Evolutionary conservation across 495 filamentous ascomycete genomes (phyloP), one percentile per base, ranked within the genome.

Genomic region (Penicillium cosmopolitanum): DNA sequence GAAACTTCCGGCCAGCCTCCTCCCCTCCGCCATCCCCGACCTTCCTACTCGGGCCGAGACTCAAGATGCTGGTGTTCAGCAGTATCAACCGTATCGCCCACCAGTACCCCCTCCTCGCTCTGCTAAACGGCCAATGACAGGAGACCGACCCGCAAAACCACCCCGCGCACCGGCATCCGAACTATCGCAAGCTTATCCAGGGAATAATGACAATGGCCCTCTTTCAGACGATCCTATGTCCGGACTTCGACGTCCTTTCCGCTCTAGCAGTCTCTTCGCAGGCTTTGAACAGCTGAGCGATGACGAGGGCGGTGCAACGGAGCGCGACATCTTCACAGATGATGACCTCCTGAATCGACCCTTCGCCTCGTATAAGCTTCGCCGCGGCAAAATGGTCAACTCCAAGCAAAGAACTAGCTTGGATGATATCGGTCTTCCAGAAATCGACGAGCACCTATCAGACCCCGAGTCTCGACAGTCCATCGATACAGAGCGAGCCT

Each of bases 221-320:
- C 69, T 93, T 56, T 85, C 85, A 5, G 79, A 74, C 48, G 81
- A 87, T 52, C 69, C 68, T 6, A 80, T 74, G 36, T 81, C 83
- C 13, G 80, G 82, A 18, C 78, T 90, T 54, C 84, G 88, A 57
- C 81, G 89, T 36, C 91, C 90, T 2, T 84, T 87, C 60, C 80
- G 90, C 58, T 87, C 89, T 33, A 92, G 88, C 65, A 93, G 89
- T 68, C 77, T 96, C n/a, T 94, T 95, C 67, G 90, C 90, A 19
- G 91, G 90, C 1, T 94, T 96, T 61, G 83, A 86, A n/a, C 81
- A 87, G 53, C 75, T 77, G 7, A 85, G 75, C 47, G 84, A 84
- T 46, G 79, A 84, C 31, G 77, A 83, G 50, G 59, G 52, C 6
- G 62, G 64, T 19, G 63, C 51, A 12, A 71, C 73, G 13, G 73